These are phyloP conservation scores for Chaetoscypha palmicola DNA, from an alignment of 2,329 filamentous ascomycete species.

Conservation along the genomic window DNA sequence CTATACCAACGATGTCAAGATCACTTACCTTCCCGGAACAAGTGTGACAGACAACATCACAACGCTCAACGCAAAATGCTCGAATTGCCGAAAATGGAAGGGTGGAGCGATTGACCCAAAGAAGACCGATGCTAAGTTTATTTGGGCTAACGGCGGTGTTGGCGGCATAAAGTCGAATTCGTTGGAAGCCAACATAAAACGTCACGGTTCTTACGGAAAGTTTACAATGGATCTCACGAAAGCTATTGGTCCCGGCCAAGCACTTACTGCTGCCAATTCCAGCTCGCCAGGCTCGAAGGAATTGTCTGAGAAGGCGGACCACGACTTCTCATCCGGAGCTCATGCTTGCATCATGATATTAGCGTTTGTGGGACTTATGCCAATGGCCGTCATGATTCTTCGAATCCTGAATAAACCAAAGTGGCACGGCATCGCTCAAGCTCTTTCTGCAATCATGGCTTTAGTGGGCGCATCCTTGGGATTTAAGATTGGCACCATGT, in stretches of 20 bases:
- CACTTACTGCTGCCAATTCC: constrained; percentile 24
- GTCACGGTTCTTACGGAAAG: constrained; percentile 46
- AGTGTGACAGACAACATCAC: constrained; percentile 37
- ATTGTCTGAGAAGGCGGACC: constrained; percentile 30
- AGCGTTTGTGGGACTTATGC: constrained; percentile 48
- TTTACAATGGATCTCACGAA: constrained; percentile 50
- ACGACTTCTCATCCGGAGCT: constrained; percentile 24
- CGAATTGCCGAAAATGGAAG: constrained; percentile 46
- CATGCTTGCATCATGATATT: constrained; percentile 47
- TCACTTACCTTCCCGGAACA: constrained; percentile 41
- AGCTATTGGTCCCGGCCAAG: constrained; percentile 40
- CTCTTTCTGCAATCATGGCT: constrained; percentile 40
- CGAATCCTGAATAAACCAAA: constrained; percentile 44
- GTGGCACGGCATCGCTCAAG: constrained; percentile 50
- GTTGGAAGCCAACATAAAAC: constrained; percentile 39
- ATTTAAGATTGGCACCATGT: constrained; percentile 40
- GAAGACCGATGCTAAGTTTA: constrained; percentile 41
- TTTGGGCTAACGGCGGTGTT: constrained; percentile 50
- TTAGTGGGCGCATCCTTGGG: constrained; percentile 46
- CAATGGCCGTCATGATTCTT: constrained; percentile 47
- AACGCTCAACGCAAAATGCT: constrained; percentile 46
- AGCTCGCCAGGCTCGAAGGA: constrained; percentile 34
- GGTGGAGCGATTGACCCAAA: constrained; percentile 43
- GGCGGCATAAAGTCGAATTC: constrained; percentile 39
- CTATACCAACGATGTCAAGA: constrained; percentile 36